Base-by-base conservation (phyloP, 2,329 filamentous ascomycete species). In the Neurospora sp. region DNA sequence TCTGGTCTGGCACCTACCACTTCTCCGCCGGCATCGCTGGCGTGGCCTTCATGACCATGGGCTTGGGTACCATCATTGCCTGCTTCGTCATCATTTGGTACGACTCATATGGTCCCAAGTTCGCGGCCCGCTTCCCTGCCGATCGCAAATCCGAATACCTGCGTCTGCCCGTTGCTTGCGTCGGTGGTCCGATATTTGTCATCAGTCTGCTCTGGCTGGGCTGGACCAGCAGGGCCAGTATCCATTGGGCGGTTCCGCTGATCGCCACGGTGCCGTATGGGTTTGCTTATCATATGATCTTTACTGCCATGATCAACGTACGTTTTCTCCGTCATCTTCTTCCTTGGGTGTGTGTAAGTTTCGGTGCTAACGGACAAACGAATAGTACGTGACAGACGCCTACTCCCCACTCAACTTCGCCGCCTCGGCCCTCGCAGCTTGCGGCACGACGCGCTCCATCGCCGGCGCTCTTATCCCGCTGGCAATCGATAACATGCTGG, bases 1-100 rank as follows among this genome's bases (percentile, higher is more conserved):
- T 77, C 52, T 77, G 75, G 70, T 38, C 70, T 52, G 76, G 75
- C 8, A 74, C 78, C 19, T 80, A 80, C 68, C 73, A 74, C 9
- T 78, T 80, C 58, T 74, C 71, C 2, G 70, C 77, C 0, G 76
- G 77, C 28, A 73, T 76, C 28, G 73, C 76, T 2, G 77, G 76
- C 0, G 68, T 77, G 1, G 69, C 74, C 0, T 77, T 77, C 28
- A 69, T 73, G 8, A 73, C 74, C 71, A 75, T 78, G 68, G 77
- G 75, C 13, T 66, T 74, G 17, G 77, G 77, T 1, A 76, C 76
- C 19, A 66, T 74, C n/a, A 19, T 75, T 39, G 74, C 73, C 1
- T 71, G 73, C 38, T 13, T 72, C 10, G 67, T 75, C n/a, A 68
- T 70, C 8, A 40, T 74, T 1, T 74, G 73, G 69, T 78, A 73